These are phyloP conservation scores for Leucogyrophana mollusca DNA, from an alignment of 768 basidiomycete species.

Conservation along the genomic window DNA sequence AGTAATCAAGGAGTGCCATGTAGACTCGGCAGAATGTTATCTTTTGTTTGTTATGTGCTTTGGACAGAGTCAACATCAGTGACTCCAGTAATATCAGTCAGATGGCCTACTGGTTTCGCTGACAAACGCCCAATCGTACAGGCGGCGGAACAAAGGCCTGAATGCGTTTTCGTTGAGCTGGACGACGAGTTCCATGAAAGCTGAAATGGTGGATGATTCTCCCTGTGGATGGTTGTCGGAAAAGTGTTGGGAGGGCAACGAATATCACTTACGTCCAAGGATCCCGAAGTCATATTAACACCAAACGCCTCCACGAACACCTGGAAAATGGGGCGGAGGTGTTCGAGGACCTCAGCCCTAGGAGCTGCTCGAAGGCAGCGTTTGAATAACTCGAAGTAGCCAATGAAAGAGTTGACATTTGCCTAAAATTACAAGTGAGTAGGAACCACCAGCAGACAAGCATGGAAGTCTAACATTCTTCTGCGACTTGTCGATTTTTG, in stretches of 20 bases:
- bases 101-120: constrained; percentile 43
- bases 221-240: constrained; percentile 33
- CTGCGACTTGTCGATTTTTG: constrained; percentile 30
- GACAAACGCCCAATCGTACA: constrained; percentile 94
- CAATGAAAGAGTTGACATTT: constrained; percentile 22
- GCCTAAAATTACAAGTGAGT: constrained; percentile 15
- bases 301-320: constrained; percentile 81
- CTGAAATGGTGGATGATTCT: constrained; percentile 53
- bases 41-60: constrained; percentile 45
- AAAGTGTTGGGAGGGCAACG: neutral
- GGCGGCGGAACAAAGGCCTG: constrained; percentile 84
- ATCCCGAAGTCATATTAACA: constrained; percentile 35
- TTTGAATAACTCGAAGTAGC: constrained; percentile 69
- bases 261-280: constrained; percentile 24
- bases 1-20: constrained; percentile 73
- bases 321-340: constrained; percentile 68
- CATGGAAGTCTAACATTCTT: constrained; percentile 33
- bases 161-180: constrained; percentile 93
- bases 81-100: neutral
- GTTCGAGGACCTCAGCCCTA: constrained; percentile 60
- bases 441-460: neutral
- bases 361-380: constrained; percentile 63
- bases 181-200: constrained; percentile 86
- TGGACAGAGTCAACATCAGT: constrained; percentile 1
- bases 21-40: constrained; percentile 78